These are phyloP conservation scores for Phialophora chinensis DNA, from an alignment of 2,329 filamentous ascomycete species.

Conservation along the genomic window DNA sequence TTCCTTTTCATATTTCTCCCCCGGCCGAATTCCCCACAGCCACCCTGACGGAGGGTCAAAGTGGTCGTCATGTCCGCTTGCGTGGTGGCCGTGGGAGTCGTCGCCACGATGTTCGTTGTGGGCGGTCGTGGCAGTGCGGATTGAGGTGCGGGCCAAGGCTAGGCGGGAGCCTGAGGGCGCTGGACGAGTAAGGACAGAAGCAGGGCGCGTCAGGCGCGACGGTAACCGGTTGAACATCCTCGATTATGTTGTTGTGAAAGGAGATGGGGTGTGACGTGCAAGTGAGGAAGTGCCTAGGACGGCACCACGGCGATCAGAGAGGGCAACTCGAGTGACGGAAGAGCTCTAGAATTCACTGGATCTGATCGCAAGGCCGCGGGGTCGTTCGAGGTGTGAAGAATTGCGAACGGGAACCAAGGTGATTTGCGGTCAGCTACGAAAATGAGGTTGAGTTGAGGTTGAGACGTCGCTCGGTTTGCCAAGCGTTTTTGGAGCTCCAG, in stretches of 20 bases:
- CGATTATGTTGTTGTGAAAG: neutral
- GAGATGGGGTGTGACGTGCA: neutral
- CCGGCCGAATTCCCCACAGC: conserved; percentile 92
- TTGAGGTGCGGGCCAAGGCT: conserved; percentile 13
- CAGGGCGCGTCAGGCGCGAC: conserved; percentile 16
- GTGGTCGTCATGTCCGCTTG: conserved; percentile 52
- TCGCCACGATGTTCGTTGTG: conserved; percentile 21
- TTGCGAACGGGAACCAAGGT: neutral
- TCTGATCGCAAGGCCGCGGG: neutral
- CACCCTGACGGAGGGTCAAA: conserved; percentile 91
- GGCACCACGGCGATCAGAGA: neutral
- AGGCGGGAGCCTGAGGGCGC: neutral
- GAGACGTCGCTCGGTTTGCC: conserved; percentile 3
- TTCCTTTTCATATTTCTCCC: conserved; percentile 93
- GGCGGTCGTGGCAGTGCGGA: conserved; percentile 16
- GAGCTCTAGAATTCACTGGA: neutral
- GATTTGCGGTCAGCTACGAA: neutral
- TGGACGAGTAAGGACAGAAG: neutral
- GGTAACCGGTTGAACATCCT: conserved; percentile 18
- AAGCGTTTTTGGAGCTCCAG: conserved; percentile 20
- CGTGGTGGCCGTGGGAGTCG: conserved; percentile 24
- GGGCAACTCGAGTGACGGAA: neutral
- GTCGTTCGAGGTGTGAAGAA: neutral
- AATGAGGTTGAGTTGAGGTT: conserved; percentile 9
- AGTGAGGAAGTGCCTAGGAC: neutral